Evolutionary conservation across 257 asterid genomes (phyloP), one percentile per base, ranked within the genome.

Genomic region (Solanum piurae): DNA sequence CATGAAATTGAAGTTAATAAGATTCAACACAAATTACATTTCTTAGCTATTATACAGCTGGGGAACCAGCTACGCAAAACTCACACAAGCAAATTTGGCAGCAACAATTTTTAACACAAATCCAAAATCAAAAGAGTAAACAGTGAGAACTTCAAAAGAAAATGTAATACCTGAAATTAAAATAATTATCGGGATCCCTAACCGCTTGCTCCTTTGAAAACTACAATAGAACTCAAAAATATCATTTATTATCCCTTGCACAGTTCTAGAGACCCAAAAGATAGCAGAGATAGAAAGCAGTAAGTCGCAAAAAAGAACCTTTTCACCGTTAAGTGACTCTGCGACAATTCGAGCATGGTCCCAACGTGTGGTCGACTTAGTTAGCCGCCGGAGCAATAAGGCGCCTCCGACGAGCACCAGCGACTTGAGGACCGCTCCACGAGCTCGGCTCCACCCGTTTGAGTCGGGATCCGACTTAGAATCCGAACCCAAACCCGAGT

Each of bases 351-450:
- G 94, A 71, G 98, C 92, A 84, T 96, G 99, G 95, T 97, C 99
- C 98, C 99, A 94, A 62, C 98, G 98, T 80, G 99, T 97, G 80
- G 99, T 94, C 89, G 99, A 97, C 96, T 97, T 97, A 88, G 98
- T 93, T 88, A 97, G 84, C 86, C 98, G 98, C 92, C 95, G 96
- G 52, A 97, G 91, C 90, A 96, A 87, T 87, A 95, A 83, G 29
- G 99, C 99, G 62, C 99, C 99, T 71, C 99, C 99, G 89, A 97
- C 74, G 68, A 97, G 89, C 52, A 94, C 98, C 76, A 95, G 87
- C 68, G 98, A 72, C 93, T 95, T 97, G 60, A 96, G 88, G 86
- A 93, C 96, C 84, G 94, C 94, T 85, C 99, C 98, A 21, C 95
- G 92, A 87, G 95, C 94, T 88, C 89, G 91, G 92, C 90, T 89